Base-by-base conservation (phyloP, 495 filamentous ascomycete species). In the Annulohypoxylon stygium region DNA sequence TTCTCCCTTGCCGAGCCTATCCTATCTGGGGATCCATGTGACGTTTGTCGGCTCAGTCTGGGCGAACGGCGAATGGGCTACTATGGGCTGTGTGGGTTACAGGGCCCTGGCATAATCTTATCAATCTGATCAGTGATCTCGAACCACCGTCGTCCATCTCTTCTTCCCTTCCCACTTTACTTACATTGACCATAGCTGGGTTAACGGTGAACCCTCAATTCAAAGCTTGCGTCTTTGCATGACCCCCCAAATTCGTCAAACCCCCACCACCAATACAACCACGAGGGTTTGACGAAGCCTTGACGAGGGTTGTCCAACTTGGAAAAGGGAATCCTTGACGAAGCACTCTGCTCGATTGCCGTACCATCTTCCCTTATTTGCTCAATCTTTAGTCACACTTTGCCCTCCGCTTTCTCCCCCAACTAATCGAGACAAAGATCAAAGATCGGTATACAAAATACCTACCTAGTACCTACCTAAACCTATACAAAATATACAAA, bases 61-160 rank as follows among this genome's bases (percentile, higher is more conserved):
- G 68, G 50, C 69, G 54, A 69, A 45, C 26, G 61, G 66, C 43
- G 43, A 47, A 47, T 16, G 43, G n/a, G 8, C 43, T 47, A 59
- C 51, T 58, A 54, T 54, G 67, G 57, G 65, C 48, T 47, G 14
- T 57, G 53, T 57, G 53, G 53, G 53, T 57, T 75, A 71, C 65
- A 65, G 70, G 74, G 74, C 60, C 74, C 74, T 76, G 74, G 70
- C 69, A 71, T 79, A 78, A 81, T 81, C 79, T 81, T 81, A 81
- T 81, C 79, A 81, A 81, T 81, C 79, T 74, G 76, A 78, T 81
- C 79, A 78, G 78, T 78, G 71, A 76, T 76, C 71, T 73, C 71
- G 67, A 70, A 72, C 70, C 73, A 70, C 70, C 66, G 11, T 67
- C 55, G 43, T 37, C 45, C 61, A 69, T 54, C 50, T 33, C 61